These are phyloP conservation scores for Fusarium sp. DNA, from an alignment of 2,329 filamentous ascomycete genomes.

Conservation along the genomic window DNA sequence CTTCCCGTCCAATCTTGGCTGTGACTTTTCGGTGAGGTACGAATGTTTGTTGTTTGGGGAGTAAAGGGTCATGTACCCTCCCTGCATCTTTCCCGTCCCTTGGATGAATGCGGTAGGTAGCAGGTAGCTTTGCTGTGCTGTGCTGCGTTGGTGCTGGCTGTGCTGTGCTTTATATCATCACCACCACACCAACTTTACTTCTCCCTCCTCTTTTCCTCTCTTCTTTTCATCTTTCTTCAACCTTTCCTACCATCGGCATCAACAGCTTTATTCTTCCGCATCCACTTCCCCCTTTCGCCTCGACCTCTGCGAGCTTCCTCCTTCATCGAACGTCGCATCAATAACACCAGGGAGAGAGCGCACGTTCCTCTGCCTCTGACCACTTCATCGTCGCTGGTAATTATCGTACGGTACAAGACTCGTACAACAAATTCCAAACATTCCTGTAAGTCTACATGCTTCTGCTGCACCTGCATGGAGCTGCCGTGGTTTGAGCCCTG, in stretches of 20 bases:
- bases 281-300: slow-evolving; percentile 20
- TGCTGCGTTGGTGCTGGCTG: slow-evolving; percentile 10
- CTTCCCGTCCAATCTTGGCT: slow-evolving; percentile 25
- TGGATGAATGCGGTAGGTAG: slow-evolving; percentile 4
- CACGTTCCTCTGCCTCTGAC: slow-evolving; percentile 46
- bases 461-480: slow-evolving; percentile 38
- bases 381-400: slow-evolving; percentile 42
- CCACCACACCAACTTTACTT: slow-evolving; percentile 35
- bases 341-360: slow-evolving; percentile 37
- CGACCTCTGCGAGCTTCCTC: slow-evolving; percentile 31
- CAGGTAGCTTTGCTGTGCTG: slow-evolving; percentile 6
- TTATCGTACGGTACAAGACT: slow-evolving; percentile 47
- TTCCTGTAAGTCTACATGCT: slow-evolving; percentile 41
- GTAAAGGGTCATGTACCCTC: slow-evolving; percentile 27
- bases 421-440: slow-evolving; percentile 42
- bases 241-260: slow-evolving; percentile 18
- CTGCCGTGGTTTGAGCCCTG: slow-evolving; percentile 31
- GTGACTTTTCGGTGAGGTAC: slow-evolving; percentile 37
- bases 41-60: slow-evolving; percentile 34
- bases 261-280: slow-evolving; percentile 18
- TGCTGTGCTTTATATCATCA: slow-evolving; percentile 39
- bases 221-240: slow-evolving; percentile 31
- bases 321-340: slow-evolving; percentile 34
- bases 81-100: not conserved
- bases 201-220: slow-evolving; percentile 26